Evolutionary conservation across 768 basidiomycete species (phyloP).

Genomic region (Tylopilus subfusipes): DNA sequence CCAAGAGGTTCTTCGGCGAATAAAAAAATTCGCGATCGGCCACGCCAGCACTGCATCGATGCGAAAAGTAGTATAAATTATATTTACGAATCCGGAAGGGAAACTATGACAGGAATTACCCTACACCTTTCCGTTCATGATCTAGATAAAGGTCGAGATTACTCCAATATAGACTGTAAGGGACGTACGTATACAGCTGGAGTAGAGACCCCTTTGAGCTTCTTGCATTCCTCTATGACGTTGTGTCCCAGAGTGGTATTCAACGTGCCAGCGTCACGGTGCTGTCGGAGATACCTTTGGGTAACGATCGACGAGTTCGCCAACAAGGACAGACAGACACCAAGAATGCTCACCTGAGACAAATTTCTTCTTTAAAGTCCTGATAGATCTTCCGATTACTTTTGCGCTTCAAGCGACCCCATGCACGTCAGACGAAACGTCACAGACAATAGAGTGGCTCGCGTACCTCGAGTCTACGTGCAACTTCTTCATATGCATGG

Average conservation of each 20-base stretch:
- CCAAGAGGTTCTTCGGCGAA: no score
- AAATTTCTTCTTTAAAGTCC: conserved; percentile 76
- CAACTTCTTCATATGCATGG: conserved; percentile 67
- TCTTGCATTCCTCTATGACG: conserved; percentile 60
- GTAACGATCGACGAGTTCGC: background rate
- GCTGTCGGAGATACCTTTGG: conserved; percentile 60
- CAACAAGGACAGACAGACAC: background rate
- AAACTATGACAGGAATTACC: background rate
- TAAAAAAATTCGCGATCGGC: no score
- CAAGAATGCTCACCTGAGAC: conserved; percentile 47
- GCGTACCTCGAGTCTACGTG: conserved; percentile 64
- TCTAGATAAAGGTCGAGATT: conserved; percentile 7
- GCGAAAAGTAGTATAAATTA: no score
- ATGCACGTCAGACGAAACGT: background rate
- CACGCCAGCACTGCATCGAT: no score
- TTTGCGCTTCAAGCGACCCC: conserved; percentile 48
- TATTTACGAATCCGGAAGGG: no score
- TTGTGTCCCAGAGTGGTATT: conserved; percentile 51
- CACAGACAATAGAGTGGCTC: background rate
- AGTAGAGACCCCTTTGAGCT: conserved; percentile 48
- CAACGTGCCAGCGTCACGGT: conserved; percentile 48
- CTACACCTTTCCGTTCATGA: conserved; percentile 22
- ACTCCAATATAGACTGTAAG: background rate
- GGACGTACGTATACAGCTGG: conserved; percentile 24
- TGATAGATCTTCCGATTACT: conserved; percentile 73